Percentiles rank a stretch among this genome's conserved stretches.
Conservation (phyloP, 352 stramenopile genomes). For the Pythium folliculosum region DNA sequence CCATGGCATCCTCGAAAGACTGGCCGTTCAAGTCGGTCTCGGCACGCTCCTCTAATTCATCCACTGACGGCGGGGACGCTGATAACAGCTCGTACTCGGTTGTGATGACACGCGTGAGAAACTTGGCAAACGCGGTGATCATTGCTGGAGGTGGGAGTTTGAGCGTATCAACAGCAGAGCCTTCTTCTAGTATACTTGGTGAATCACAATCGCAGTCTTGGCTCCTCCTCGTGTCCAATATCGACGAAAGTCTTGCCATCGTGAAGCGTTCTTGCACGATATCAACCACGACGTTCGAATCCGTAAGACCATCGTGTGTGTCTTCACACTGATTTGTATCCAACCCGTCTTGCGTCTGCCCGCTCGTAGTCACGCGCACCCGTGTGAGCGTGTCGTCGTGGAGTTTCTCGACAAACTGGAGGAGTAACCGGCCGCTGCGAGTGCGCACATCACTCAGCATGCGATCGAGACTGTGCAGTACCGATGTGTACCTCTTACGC, state of each 20-base stretch:
- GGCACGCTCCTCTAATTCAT: neutral
- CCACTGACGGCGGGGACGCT: neutral
- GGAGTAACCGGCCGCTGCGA: conserved; percentile 20
- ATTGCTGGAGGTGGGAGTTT: conserved; percentile 24
- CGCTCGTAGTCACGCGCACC: conserved; percentile 7
- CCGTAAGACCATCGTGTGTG: neutral
- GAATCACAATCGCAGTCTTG: neutral
- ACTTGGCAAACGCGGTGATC: conserved; percentile 26
- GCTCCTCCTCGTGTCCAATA: neutral
- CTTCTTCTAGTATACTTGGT: conserved; percentile 3
- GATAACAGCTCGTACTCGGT: conserved; percentile 28
- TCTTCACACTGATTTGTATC: conserved; percentile 9
- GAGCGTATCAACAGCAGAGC: conserved; percentile 10
- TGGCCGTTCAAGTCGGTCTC: conserved; percentile 11
- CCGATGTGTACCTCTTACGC: conserved; percentile 12
- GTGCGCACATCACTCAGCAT: conserved; percentile 22
- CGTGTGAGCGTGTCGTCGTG: conserved; percentile 17
- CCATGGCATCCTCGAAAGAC: conserved; percentile 11
- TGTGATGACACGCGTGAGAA: conserved; percentile 25
- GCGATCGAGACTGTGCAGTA: neutral
- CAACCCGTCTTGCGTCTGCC: neutral
- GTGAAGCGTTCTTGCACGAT: conserved; percentile 14
- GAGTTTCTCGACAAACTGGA: conserved; percentile 28
- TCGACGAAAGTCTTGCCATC: neutral
- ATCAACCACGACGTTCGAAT: neutral